phyloP scores from a whole-genome alignment of 495 filamentous ascomycete species.

The Aspergillus bertholletiae region DNA sequence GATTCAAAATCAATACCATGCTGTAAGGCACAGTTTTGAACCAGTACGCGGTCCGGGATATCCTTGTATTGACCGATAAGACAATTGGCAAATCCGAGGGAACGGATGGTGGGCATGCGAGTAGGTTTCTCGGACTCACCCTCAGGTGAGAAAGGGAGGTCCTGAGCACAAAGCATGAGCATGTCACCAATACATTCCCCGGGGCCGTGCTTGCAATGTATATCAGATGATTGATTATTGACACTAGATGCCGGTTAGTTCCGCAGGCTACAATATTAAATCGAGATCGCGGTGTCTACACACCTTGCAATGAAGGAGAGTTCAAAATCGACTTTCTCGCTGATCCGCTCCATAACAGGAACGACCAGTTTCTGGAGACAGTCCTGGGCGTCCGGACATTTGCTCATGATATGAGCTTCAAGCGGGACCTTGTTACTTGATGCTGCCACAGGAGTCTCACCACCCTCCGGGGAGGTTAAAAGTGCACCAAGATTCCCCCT shows the following conservation, averaged over 20 bases:
- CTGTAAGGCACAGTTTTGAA: slow-evolving; percentile 82
- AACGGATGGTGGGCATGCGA: slow-evolving; percentile 72
- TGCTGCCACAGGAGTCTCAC: not conserved
- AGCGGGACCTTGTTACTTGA: slow-evolving; percentile 58
- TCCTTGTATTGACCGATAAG: slow-evolving; percentile 64
- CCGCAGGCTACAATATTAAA: not conserved
- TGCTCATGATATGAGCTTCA: slow-evolving; percentile 91
- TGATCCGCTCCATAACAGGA: slow-evolving; percentile 78
- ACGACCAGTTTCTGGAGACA: slow-evolving; percentile 79
- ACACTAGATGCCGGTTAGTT: slow-evolving; percentile 22
- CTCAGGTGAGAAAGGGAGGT: slow-evolving; percentile 46
- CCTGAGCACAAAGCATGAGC: slow-evolving; percentile 83
- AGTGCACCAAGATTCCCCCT: not conserved
- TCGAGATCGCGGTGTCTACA: slow-evolving; percentile 9
- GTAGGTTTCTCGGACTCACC: not conserved
- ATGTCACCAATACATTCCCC: slow-evolving; percentile 92
- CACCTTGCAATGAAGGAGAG: slow-evolving; percentile 87
- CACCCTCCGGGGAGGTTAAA: not conserved
- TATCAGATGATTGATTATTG: slow-evolving; percentile 34
- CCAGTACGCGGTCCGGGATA: slow-evolving; percentile 70
- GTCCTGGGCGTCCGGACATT: slow-evolving; percentile 83
- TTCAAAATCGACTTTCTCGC: slow-evolving; percentile 83
- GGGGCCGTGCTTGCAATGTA: slow-evolving; percentile 80
- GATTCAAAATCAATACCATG: slow-evolving; percentile 82
- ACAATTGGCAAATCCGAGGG: slow-evolving; percentile 89